Conservation (phyloP, 495 filamentous ascomycete species). For the Penicillium verhagenii region DNA sequence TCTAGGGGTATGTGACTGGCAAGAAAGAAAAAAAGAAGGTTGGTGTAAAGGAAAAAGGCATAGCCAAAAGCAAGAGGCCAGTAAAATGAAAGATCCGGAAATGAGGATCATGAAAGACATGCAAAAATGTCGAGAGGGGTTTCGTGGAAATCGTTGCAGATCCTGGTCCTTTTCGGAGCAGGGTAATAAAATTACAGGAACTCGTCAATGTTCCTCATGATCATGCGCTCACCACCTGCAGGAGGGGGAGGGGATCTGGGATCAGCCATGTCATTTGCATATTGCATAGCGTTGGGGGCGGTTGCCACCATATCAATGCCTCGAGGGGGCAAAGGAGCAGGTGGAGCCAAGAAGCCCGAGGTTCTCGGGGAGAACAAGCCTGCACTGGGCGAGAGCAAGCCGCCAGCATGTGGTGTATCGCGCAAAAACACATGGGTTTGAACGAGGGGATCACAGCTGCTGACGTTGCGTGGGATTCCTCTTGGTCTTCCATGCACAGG, state of each 20-base stretch:
- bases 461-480: slow-evolving; percentile 21
- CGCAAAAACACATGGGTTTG: slow-evolving; percentile 40
- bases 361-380: slow-evolving; percentile 52
- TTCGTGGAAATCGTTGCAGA: slow-evolving; percentile 39
- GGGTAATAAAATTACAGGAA: slow-evolving; percentile 40
- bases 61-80: slow-evolving; percentile 7
- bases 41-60: slow-evolving; percentile 11
- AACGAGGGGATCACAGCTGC: slow-evolving; percentile 29
- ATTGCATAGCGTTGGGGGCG: slow-evolving; percentile 23
- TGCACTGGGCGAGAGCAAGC: slow-evolving; percentile 47
- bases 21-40: slow-evolving; percentile 22
- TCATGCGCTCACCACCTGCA: slow-evolving; percentile 44
- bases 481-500: slow-evolving; percentile 19
- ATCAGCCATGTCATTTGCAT: slow-evolving; percentile 37
- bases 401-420: slow-evolving; percentile 34
- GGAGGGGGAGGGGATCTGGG: slow-evolving; percentile 52
- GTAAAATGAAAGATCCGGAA: slow-evolving; percentile 16
- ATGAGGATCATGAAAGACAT: slow-evolving; percentile 19
- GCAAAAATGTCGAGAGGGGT: slow-evolving; percentile 23
- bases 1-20: slow-evolving; percentile 26
- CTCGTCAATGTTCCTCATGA: slow-evolving; percentile 56
- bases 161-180: slow-evolving; percentile 3
- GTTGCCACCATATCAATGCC: slow-evolving; percentile 35
- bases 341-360: slow-evolving; percentile 43
- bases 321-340: slow-evolving; percentile 30